Conservation (phyloP, 257 asterid species). For the Scutellaria baicalensis region DNA sequence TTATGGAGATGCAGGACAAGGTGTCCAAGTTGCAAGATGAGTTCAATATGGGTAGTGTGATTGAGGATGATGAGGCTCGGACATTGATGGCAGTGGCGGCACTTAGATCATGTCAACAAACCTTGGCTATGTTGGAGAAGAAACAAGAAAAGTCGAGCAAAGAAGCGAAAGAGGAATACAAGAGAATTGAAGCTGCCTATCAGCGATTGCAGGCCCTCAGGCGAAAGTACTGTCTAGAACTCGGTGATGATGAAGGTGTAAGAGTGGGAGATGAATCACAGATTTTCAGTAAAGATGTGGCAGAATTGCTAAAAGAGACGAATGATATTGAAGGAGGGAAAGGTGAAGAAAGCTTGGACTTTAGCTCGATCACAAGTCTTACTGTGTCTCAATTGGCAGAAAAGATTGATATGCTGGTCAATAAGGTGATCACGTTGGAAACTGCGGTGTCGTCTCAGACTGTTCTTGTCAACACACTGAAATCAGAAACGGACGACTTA, state of each 20-base stretch:
- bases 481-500: constrained; percentile 46
- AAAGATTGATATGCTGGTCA: constrained; percentile 48
- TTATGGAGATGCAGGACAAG: constrained; percentile 37
- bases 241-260: background rate
- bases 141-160: constrained; percentile 25
- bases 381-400: constrained; percentile 39
- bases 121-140: constrained; percentile 31
- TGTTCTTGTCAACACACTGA: constrained; percentile 40
- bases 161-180: constrained; percentile 34
- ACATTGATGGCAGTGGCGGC: constrained; percentile 55
- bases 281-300: constrained; percentile 9
- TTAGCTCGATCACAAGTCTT: constrained; percentile 2
- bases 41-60: constrained; percentile 25
- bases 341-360: constrained; percentile 11
- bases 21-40: constrained; percentile 43
- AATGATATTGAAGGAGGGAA: constrained; percentile 17
- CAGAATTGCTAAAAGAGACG: constrained; percentile 12
- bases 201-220: constrained; percentile 24
- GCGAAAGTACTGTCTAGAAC: constrained; percentile 13
- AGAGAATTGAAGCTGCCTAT: constrained; percentile 35
- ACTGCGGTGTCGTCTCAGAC: constrained; percentile 52
- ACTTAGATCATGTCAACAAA: constrained; percentile 38
- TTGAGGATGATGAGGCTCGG: constrained; percentile 54
- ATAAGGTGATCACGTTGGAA: constrained; percentile 47
- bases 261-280: background rate